phyloP scores from a whole-genome alignment of 78 protist genomes.

The Trichosphaerium sp. region DNA sequence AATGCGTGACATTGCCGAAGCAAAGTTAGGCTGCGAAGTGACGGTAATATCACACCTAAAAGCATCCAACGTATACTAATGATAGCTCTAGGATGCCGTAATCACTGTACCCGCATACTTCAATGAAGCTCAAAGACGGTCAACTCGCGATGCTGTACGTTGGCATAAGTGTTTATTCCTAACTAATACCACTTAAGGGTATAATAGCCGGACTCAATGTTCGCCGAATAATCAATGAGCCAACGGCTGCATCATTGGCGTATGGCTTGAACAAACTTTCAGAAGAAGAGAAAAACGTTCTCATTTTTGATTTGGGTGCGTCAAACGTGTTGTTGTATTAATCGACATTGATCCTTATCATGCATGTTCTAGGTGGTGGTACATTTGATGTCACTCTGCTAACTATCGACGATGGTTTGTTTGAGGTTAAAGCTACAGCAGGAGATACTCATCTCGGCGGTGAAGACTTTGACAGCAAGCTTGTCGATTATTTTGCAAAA shows the following conservation, averaged over 20 bases:
- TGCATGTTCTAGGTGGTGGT: slow-evolving; percentile 78
- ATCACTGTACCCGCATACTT: slow-evolving; percentile 97
- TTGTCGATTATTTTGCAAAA: slow-evolving; percentile 35
- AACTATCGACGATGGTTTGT: slow-evolving; percentile 67
- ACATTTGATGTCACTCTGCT: slow-evolving; percentile 82
- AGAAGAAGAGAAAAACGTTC: slow-evolving; percentile 36
- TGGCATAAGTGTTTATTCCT: too few species aligned
- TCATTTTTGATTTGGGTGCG: slow-evolving; percentile 64
- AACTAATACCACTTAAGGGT: too few species aligned
- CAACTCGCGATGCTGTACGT: slow-evolving; percentile 98
- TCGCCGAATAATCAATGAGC: slow-evolving; percentile 98
- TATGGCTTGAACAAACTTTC: slow-evolving; percentile 78
- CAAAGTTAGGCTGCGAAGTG: slow-evolving; percentile 49
- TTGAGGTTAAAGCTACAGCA: slow-evolving; percentile 75
- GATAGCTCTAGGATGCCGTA: slow-evolving; percentile 59
- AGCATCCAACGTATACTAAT: too few species aligned
- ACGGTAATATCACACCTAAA: too few species aligned
- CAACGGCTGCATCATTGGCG: slow-evolving; percentile 98
- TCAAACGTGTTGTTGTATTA: too few species aligned
- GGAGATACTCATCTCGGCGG: slow-evolving; percentile 90
- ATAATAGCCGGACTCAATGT: slow-evolving; percentile 93
- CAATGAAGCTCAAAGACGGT: slow-evolving; percentile 98
- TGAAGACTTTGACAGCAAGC: slow-evolving; percentile 67
- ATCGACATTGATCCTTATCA: slow-evolving; percentile 45
- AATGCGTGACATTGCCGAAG: slow-evolving; percentile 86